A percentile compares a stretch with the other conserved stretches of the same genome.
Conservation (phyloP, 208 protist genomes). For the Entamoeba moshkovskii region DNA sequence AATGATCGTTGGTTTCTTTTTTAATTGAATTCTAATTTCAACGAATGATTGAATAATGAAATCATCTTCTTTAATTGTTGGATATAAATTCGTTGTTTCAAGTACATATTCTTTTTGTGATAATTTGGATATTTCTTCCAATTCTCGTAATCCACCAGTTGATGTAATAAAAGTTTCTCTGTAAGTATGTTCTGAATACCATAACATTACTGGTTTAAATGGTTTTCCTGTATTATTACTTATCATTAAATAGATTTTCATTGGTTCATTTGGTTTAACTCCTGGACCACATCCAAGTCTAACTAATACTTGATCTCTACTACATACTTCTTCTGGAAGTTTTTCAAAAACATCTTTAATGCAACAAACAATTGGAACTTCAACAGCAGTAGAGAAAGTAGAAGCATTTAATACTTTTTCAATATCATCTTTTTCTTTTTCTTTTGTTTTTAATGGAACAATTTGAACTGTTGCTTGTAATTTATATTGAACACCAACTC, state of each 20-base stretch:
- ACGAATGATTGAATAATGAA: neutral
- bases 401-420: neutral
- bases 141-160: neutral
- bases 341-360: neutral
- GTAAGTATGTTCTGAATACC: neutral
- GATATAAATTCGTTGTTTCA: neutral
- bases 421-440: neutral
- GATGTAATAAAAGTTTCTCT: neutral
- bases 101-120: neutral
- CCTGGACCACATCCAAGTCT: neutral
- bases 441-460: neutral
- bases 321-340: neutral
- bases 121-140: neutral
- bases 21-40: neutral
- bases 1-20: neutral
- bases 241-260: neutral
- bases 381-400: neutral
- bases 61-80: neutral
- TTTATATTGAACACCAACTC: neutral
- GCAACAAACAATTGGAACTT: neutral
- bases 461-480: neutral
- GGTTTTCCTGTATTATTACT: neutral
- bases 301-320: neutral
- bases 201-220: neutral
- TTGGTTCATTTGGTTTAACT: neutral